Percentiles rank a stretch among this genome's conserved stretches.
These are phyloP conservation scores for Linum lewisii DNA, from an alignment of 345 rosid species.

Conservation along the genomic window DNA sequence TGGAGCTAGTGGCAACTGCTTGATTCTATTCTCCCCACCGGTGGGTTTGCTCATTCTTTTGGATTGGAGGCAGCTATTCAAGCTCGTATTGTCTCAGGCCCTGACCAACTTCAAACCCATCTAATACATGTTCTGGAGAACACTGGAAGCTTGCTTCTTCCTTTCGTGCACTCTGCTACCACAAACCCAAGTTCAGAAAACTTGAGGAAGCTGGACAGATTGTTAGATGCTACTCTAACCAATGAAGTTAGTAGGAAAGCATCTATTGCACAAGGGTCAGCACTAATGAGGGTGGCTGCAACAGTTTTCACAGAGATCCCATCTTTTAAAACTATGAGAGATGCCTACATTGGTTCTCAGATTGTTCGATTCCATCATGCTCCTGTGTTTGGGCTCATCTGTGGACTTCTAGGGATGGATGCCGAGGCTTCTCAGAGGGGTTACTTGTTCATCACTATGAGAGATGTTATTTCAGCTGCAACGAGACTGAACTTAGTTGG, in stretches of 20 bases:
- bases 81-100: constrained; percentile 37
- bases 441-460: too few species aligned
- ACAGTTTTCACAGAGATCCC: too few species aligned
- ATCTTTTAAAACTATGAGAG: too few species aligned
- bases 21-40: constrained; percentile 82
- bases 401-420: too few species aligned
- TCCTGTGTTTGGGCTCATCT: too few species aligned
- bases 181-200: constrained; percentile 34
- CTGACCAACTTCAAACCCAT: constrained; percentile 38
- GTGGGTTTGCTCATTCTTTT: constrained; percentile 84
- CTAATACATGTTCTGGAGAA: constrained; percentile 48
- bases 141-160: constrained; percentile 69
- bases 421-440: too few species aligned
- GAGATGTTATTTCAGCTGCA: too few species aligned
- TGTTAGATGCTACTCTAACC: constrained; percentile 57
- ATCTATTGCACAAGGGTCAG: constrained; percentile 67
- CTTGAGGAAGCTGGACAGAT: constrained; percentile 43
- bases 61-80: constrained; percentile 90
- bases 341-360: too few species aligned
- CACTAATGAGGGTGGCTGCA: constrained; percentile 62
- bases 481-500: too few species aligned
- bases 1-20: constrained; percentile 95
- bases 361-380: too few species aligned
- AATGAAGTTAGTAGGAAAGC: constrained; percentile 70
- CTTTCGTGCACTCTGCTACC: constrained; percentile 60